Evolutionary conservation across 345 rosid genomes (phyloP).

Genomic region (Salix caprea): DNA sequence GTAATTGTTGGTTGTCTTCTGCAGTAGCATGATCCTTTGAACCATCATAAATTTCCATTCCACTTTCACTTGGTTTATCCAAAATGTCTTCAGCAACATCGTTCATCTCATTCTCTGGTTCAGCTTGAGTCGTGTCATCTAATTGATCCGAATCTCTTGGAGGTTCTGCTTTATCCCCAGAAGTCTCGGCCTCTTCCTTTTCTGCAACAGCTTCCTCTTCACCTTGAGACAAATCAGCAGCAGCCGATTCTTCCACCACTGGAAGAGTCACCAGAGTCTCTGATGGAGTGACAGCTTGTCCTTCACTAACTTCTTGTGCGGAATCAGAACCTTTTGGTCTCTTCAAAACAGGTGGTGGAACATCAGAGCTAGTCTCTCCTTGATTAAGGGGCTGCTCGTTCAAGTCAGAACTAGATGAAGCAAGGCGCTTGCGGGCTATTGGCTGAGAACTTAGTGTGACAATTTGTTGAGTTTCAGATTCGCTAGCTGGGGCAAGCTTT

Average conservation of each 20-base stretch:
- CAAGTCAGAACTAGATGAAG: constrained; percentile 46
- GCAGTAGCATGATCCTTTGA: constrained; percentile 40
- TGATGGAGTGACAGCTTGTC: constrained; percentile 26
- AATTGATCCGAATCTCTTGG: constrained; percentile 41
- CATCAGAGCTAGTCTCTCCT: constrained; percentile 41
- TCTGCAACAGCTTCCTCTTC: constrained; percentile 44
- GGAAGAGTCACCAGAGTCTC: constrained; percentile 37
- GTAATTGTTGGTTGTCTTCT: constrained; percentile 44
- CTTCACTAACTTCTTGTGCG: constrained; percentile 36
- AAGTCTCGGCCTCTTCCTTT: constrained; percentile 56
- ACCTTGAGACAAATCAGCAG: constrained; percentile 29
- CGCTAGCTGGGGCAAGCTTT: constrained; percentile 42
- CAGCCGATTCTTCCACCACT: constrained; percentile 43
- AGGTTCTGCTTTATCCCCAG: constrained; percentile 49
- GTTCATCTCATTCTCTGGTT: constrained; percentile 32
- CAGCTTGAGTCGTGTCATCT: constrained; percentile 35
- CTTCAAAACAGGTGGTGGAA: constrained; percentile 46
- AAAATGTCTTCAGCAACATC: constrained; percentile 40
- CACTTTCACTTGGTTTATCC: constrained; percentile 48
- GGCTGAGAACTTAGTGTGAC: constrained; percentile 31
- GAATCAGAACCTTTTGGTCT: constrained; percentile 56
- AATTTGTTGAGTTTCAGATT: constrained; percentile 46
- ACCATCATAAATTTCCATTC: constrained; percentile 39
- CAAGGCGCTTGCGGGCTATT: constrained; percentile 59
- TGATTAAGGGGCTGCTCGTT: constrained; percentile 41